phyloP scores from a whole-genome alignment of 306 rosid genomes.

The Adenanthera pavonina region DNA sequence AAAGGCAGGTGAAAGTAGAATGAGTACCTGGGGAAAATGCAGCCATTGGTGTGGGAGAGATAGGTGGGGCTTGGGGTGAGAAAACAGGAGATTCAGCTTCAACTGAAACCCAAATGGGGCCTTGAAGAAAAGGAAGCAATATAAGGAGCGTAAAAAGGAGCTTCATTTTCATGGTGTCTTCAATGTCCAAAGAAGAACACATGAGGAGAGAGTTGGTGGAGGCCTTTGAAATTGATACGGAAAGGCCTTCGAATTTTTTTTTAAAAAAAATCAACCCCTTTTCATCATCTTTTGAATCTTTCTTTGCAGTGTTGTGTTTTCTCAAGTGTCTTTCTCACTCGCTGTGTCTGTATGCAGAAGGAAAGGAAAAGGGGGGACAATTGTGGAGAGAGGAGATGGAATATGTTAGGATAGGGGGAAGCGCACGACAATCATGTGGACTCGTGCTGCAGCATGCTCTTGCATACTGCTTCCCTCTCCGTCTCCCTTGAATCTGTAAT shows the following conservation, averaged over 20 bases:
- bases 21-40: conserved; percentile 69
- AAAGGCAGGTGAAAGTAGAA: conserved; percentile 23
- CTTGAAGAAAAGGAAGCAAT: conserved; percentile 45
- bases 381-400: conserved; percentile 21
- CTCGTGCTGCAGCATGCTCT: conserved; percentile 3
- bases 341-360: conserved; percentile 24
- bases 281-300: not conserved
- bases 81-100: conserved; percentile 43
- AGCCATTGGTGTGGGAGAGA: conserved; percentile 61
- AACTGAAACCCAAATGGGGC: conserved; percentile 55
- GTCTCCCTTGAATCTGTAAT: not conserved
- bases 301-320: not conserved
- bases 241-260: not conserved
- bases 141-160: conserved; percentile 44
- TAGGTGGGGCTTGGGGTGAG: conserved; percentile 50
- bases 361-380: not conserved
- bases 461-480: not conserved
- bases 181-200: conserved; percentile 32
- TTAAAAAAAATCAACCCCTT: not conserved
- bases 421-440: conserved; percentile 45
- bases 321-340: conserved; percentile 31
- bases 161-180: conserved; percentile 51
- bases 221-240: conserved; percentile 8
- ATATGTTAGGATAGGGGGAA: conserved; percentile 29
- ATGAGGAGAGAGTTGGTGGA: conserved; percentile 40